Conservation (phyloP, 208 protist genomes). For the Porcisia deanei region DNA sequence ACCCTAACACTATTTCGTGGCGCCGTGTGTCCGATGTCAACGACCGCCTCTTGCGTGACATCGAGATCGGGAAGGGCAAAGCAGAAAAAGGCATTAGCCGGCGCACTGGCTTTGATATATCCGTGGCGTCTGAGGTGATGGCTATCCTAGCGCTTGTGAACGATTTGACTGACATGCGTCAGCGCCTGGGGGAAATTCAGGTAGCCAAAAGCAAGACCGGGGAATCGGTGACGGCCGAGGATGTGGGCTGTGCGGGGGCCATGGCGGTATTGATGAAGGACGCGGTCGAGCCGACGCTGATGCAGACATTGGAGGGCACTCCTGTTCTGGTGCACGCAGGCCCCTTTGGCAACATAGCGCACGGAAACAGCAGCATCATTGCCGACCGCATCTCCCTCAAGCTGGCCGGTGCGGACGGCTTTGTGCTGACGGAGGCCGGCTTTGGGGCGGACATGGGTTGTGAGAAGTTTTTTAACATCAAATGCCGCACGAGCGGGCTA, state of each 20-base stretch:
- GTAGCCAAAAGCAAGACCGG: slow-evolving; percentile 79
- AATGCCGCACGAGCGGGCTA: slow-evolving; percentile 94
- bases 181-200: slow-evolving; percentile 83
- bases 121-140: slow-evolving; percentile 98
- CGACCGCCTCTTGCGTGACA: slow-evolving; percentile 96
- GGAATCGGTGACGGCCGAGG: slow-evolving; percentile 89
- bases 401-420: slow-evolving; percentile 94
- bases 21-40: slow-evolving; percentile 97
- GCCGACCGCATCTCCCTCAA: slow-evolving; percentile 96
- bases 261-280: slow-evolving; percentile 97
- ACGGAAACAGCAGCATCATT: slow-evolving; percentile 98
- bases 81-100: slow-evolving; percentile 91
- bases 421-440: slow-evolving; percentile 97
- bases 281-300: slow-evolving; percentile 95
- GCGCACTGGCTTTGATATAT: slow-evolving; percentile 96
- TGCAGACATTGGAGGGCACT: slow-evolving; percentile 97
- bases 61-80: slow-evolving; percentile 93
- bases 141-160: slow-evolving; percentile 96
- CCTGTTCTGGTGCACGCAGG: slow-evolving; percentile 97
- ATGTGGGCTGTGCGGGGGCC: slow-evolving; percentile 92
- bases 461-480: slow-evolving; percentile 99
- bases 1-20: slow-evolving; percentile 96
- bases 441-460: slow-evolving; percentile 95
- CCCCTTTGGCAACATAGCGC: slow-evolving; percentile 99
- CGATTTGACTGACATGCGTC: slow-evolving; percentile 94